Base-by-base conservation (phyloP, 306 rosid species). In the Citrullus mucosospermus region DNA sequence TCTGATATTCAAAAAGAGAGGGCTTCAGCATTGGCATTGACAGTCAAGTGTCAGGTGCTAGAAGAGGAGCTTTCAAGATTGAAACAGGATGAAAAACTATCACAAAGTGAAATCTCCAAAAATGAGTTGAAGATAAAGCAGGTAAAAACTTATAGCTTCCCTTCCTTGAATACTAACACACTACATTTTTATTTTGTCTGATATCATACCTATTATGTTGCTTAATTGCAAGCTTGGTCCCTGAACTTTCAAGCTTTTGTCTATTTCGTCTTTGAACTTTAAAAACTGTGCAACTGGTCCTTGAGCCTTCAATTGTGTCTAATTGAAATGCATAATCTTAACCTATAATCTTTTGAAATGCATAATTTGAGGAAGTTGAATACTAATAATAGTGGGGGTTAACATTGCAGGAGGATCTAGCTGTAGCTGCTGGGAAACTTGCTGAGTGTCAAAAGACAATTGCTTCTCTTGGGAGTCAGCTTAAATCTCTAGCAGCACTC, bases 401-500 rank as follows among this genome's bases (percentile, higher is more conserved):
- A 4, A 38, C 25, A 67, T 76, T 74, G 54, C 88, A 93, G 97
- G 97, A 92, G 88, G 98, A 89, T 82, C 81, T 94, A 79, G 91
- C 88, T 58, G 80, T 92, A 8, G 98, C 98, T 2, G 97, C 98
- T 0, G 94, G 94, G 76, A 94, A 94, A 83, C 97, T 94, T 60
- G 98, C 94, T 0, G 97, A 94, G 81, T 94, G 98, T 85, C 98
- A 94, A 86, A 92, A 92, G 84, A 92, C 98, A 6, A 94, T 94
- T 82, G 98, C 94, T 28, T 94, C 97, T 51, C 89, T 94, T 48
- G 98, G 96, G 32, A 92, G 89, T 75, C 98, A 94, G 80, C 83
- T 94, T 54, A 87, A 91, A 57, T 90, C 94, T 77, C 85, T 94
- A 60, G 98, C 98, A 10, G 86, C 96, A 10, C 88, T 94, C 0